Percentiles rank a stretch among this genome's conserved stretches.
These are phyloP conservation scores for Camillea tinctor DNA, from an alignment of 2,329 filamentous ascomycete species.

Conservation along the genomic window DNA sequence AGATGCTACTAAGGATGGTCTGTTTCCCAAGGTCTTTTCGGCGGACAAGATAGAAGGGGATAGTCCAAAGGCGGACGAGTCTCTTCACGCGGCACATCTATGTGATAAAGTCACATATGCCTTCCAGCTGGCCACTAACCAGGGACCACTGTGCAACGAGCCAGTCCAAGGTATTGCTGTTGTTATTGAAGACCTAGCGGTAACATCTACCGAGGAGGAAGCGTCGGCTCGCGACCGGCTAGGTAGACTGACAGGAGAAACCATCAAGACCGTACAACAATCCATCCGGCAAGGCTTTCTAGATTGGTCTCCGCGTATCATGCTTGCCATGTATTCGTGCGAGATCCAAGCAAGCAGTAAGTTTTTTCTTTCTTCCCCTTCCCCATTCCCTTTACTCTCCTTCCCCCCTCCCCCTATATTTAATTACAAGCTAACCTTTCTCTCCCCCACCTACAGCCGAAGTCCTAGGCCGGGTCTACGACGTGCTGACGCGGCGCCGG, in stretches of 20 bases:
- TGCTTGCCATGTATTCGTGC: conserved; percentile 96
- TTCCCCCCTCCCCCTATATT: background rate
- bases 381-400: background rate
- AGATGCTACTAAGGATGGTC: conserved; percentile 71
- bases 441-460: conserved; percentile 57
- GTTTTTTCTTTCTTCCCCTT: conserved; percentile 27
- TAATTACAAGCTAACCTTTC: conserved; percentile 19
- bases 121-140: conserved; percentile 87
- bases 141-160: conserved; percentile 89
- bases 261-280: conserved; percentile 84
- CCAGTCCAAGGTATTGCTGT: conserved; percentile 92
- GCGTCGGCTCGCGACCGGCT: conserved; percentile 63
- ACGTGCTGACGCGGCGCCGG: conserved; percentile 91
- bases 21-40: conserved; percentile 67
- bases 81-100: conserved; percentile 65
- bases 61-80: conserved; percentile 44
- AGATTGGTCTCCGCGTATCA: conserved; percentile 92
- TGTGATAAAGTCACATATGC: conserved; percentile 89
- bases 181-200: conserved; percentile 75
- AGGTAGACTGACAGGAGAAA: conserved; percentile 84
- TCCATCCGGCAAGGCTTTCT: conserved; percentile 84
- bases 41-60: conserved; percentile 32
- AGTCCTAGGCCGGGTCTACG: conserved; percentile 92
- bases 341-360: conserved; percentile 92
- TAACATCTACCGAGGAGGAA: conserved; percentile 54